Evolutionary conservation across 2,329 filamentous ascomycete genomes (phyloP).

Genomic region (Metarhizium humberi): DNA sequence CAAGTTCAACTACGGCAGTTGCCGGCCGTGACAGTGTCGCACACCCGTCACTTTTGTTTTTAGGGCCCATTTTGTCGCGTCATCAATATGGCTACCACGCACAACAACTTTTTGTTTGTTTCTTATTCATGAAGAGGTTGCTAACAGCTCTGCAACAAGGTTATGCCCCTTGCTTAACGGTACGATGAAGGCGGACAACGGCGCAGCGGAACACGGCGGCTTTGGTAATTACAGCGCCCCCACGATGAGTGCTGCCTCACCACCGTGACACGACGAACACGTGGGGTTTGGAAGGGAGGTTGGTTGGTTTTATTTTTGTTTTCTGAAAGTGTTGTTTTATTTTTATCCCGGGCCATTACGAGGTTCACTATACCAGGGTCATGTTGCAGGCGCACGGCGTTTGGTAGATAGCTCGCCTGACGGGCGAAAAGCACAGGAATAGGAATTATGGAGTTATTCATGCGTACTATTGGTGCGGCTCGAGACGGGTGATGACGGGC

Average conservation of each 20-base stretch:
- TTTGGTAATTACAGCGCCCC: conserved; percentile 46
- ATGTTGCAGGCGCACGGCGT: neutral
- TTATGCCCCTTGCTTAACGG: conserved; percentile 81
- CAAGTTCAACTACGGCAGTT: conserved; percentile 12
- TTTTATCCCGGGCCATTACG: neutral
- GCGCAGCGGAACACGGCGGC: conserved; percentile 45
- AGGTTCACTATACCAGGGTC: neutral
- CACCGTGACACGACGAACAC: conserved; percentile 3
- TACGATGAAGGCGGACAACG: conserved; percentile 56
- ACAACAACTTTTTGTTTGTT: neutral
- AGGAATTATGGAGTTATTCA: neutral
- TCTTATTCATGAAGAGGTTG: neutral
- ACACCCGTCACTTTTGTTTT: neutral
- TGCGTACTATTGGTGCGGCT: neutral
- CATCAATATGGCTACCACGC: neutral
- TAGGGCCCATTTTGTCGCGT: neutral
- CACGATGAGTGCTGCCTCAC: conserved; percentile 22
- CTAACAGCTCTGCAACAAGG: conserved; percentile 41
- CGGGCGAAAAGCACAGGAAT: neutral
- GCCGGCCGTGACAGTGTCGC: conserved; percentile 12
- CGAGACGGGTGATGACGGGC: neutral
- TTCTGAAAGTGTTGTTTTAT: neutral
- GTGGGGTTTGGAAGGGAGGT: neutral
- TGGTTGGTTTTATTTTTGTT: neutral
- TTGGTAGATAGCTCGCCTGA: neutral